These are phyloP conservation scores for Aureobasidium leucospermi DNA, from an alignment of 2,329 filamentous ascomycete genomes.

Conservation along the genomic window DNA sequence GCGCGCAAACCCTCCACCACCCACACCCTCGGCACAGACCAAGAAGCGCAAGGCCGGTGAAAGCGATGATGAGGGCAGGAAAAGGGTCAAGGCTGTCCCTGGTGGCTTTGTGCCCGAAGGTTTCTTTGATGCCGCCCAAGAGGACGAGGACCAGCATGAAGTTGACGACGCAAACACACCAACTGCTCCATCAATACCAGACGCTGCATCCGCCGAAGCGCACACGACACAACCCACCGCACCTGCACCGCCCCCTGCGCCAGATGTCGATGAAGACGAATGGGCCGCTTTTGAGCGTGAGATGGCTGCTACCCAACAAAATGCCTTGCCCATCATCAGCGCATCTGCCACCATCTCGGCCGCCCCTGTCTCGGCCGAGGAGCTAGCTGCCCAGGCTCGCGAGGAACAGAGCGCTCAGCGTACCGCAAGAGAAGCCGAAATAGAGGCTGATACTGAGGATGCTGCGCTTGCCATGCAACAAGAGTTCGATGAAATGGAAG, in stretches of 20 bases:
- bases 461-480: slow-evolving; percentile 38
- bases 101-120: slow-evolving; percentile 10
- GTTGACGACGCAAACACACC: not conserved
- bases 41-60: slow-evolving; percentile 49
- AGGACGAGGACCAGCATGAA: not conserved
- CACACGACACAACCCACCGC: not conserved
- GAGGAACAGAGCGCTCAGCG: slow-evolving; percentile 38
- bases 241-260: not conserved
- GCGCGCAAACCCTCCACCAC: slow-evolving; percentile 20
- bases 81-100: slow-evolving; percentile 14
- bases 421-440: slow-evolving; percentile 35
- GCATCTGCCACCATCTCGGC: slow-evolving; percentile 36
- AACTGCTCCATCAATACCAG: slow-evolving; percentile 4
- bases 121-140: slow-evolving; percentile 27
- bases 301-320: slow-evolving; percentile 44
- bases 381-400: slow-evolving; percentile 38
- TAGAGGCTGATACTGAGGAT: slow-evolving; percentile 43
- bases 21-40: slow-evolving; percentile 18
- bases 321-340: slow-evolving; percentile 19
- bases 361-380: slow-evolving; percentile 39
- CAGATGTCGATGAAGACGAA: slow-evolving; percentile 61
- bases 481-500: slow-evolving; percentile 46
- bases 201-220: not conserved
- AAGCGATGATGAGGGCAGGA: slow-evolving; percentile 18
- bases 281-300: slow-evolving; percentile 86